phyloP scores from a whole-genome alignment of 768 basidiomycete species.

The Boletus rubroflammeus region DNA sequence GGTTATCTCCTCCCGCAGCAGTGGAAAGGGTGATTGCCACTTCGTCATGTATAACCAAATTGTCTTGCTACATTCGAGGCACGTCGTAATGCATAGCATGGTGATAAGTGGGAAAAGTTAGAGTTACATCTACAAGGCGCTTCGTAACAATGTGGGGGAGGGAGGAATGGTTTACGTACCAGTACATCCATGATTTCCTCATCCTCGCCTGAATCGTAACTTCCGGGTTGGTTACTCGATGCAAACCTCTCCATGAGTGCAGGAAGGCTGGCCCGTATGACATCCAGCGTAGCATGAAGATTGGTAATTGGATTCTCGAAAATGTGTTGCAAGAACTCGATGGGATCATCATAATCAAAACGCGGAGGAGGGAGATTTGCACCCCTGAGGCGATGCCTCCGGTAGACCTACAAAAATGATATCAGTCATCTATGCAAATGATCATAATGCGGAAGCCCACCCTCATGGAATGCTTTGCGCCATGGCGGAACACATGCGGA shows the following conservation, averaged over 20 bases:
- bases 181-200: conserved; percentile 15
- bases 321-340: conserved; percentile 48
- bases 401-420: conserved; percentile 21
- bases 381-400: conserved; percentile 20
- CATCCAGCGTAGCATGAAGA: conserved; percentile 38
- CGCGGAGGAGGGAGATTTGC: conserved; percentile 25
- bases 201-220: conserved; percentile 36
- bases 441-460: conserved; percentile 40
- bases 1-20: neutral
- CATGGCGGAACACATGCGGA: conserved; percentile 50
- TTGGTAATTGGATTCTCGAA: conserved; percentile 45
- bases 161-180: conserved; percentile 22
- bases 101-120: conserved; percentile 23
- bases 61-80: conserved; percentile 14
- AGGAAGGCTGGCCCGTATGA: conserved; percentile 32
- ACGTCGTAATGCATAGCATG: conserved; percentile 8
- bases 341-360: conserved; percentile 29
- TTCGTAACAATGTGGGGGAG: conserved; percentile 25
- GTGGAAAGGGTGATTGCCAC: neutral
- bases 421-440: conserved; percentile 13
- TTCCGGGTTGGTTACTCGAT: conserved; percentile 4
- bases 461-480: conserved; percentile 51
- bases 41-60: conserved; percentile 7
- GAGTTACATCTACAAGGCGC: conserved; percentile 30
- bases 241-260: conserved; percentile 26